Conservation (phyloP, 176 grass and related monocot species). For the Rhynchospora tenuis region DNA sequence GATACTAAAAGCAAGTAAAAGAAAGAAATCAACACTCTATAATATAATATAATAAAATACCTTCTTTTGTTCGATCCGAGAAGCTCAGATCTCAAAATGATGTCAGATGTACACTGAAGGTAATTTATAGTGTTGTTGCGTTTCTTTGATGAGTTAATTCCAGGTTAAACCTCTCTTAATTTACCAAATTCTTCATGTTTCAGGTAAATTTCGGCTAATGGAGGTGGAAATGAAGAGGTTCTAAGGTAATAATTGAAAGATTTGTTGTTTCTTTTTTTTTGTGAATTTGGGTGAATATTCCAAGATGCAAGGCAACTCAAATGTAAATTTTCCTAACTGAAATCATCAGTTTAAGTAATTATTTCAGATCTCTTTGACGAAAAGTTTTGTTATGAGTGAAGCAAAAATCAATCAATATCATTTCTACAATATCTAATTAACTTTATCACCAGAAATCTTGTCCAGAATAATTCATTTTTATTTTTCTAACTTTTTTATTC, state of each 20-base stretch:
- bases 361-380: too few relatives aligned
- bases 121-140: background rate
- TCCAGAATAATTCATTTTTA: too few relatives aligned
- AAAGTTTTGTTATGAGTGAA: background rate
- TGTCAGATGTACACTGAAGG: background rate
- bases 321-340: background rate
- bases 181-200: background rate
- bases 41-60: background rate
- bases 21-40: background rate
- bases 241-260: background rate
- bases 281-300: background rate
- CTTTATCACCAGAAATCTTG: background rate
- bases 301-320: background rate
- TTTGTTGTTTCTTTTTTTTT: background rate
- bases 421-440: background rate
- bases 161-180: background rate
- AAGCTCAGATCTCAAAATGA: conserved; percentile 13
- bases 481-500: background rate
- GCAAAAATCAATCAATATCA: background rate
- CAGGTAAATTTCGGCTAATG: background rate
- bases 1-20: background rate
- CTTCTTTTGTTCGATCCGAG: background rate
- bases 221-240: background rate
- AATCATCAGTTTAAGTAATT: too few relatives aligned
- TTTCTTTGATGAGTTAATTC: conserved; percentile 1